A percentile compares a stretch with the other conserved stretches of the same genome.
Conservation (phyloP, 805 yeast genomes). For the Helenozyma rhizophorensis region DNA sequence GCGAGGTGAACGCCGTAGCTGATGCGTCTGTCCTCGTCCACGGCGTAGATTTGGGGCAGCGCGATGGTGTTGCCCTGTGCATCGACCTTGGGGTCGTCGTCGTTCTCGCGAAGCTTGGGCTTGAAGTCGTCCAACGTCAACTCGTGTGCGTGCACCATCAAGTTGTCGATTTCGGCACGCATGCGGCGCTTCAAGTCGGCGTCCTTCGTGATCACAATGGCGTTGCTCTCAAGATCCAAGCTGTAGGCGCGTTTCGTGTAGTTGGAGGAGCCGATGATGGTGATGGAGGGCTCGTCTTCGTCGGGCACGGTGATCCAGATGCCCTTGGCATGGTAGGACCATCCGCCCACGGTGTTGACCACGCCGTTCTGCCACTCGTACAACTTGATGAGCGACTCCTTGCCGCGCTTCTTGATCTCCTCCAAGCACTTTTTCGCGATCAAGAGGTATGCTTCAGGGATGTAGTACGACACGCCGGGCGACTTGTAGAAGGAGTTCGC, state of each 20-base stretch:
- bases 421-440: constrained; percentile 66
- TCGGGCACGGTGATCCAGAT: constrained; percentile 71
- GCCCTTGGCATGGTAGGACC: constrained; percentile 99
- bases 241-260: constrained; percentile 88
- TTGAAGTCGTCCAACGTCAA: constrained; percentile 59
- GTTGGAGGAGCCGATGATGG: constrained; percentile 89
- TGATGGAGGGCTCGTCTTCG: constrained; percentile 59
- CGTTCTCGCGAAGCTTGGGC: constrained; percentile 21
- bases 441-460: constrained; percentile 84
- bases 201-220: constrained; percentile 70
- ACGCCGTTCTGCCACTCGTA: constrained; percentile 86
- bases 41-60: constrained; percentile 23
- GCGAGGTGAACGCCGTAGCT: constrained; percentile 63
- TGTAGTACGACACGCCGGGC: constrained; percentile 69
- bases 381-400: constrained; percentile 46
- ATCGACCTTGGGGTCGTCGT: constrained; percentile 10
- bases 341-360: constrained; percentile 77
- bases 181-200: constrained; percentile 51
- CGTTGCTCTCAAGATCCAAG: constrained; percentile 85
- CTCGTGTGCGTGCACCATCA: constrained; percentile 48
- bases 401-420: constrained; percentile 40
- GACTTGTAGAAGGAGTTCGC: constrained; percentile 90
- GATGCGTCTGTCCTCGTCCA: constrained; percentile 56
- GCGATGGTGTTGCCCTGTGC: constrained; percentile 16
- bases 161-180: constrained; percentile 59